phyloP scores from a whole-genome alignment of 1,284 basidiomycete species.

The Schizophyllum commune region DNA sequence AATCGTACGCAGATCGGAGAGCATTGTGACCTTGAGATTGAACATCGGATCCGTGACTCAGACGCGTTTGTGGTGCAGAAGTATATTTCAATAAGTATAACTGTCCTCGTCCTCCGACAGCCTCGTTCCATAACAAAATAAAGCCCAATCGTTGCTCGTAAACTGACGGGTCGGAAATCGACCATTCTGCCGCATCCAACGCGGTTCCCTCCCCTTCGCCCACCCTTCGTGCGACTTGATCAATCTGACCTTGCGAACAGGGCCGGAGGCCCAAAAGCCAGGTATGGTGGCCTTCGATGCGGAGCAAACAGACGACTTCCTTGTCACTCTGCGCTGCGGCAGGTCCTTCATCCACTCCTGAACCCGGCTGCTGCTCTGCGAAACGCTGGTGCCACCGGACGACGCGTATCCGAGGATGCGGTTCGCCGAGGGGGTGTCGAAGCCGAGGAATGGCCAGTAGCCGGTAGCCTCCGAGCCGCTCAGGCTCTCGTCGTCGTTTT shows the following conservation, averaged over 20 bases:
- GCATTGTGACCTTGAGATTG: no score
- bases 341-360: not conserved
- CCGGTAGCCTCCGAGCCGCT: not conserved
- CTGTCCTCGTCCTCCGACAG: not conserved
- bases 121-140: not conserved
- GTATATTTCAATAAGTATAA: no score
- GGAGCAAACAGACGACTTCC: not conserved
- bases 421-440: not conserved
- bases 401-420: not conserved
- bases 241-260: not conserved
- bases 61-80: no score
- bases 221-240: not conserved
- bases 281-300: not conserved
- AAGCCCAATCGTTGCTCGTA: not conserved
- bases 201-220: not conserved
- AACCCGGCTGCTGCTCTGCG: not conserved
- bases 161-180: not conserved
- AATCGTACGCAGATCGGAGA: no score
- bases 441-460: not conserved
- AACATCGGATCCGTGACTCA: no score
- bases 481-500: not conserved
- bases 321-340: not conserved
- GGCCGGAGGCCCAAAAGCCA: not conserved
- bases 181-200: not conserved
- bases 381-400: not conserved